These are phyloP conservation scores for Nidula microcarpa DNA, from an alignment of 768 basidiomycete genomes.

Conservation along the genomic window DNA sequence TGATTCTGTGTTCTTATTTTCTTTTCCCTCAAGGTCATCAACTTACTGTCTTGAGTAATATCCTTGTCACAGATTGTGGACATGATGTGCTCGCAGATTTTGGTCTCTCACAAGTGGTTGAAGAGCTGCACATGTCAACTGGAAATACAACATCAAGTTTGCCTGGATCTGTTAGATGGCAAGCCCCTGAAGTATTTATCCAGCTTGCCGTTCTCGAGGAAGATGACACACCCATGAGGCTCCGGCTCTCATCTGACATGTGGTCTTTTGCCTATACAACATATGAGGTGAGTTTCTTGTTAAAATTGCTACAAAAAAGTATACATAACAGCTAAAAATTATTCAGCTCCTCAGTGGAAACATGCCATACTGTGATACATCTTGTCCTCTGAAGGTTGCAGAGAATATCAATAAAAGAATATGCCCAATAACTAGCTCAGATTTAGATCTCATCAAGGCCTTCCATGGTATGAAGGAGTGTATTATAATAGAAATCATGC, in stretches of 20 bases:
- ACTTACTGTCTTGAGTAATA: constrained; percentile 29
- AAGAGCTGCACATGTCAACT: constrained; percentile 19
- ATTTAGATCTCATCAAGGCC: too few species aligned
- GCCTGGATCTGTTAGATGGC: constrained; percentile 28
- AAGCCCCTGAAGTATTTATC: constrained; percentile 25
- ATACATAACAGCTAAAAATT: too few species aligned
- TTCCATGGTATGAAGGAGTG: too few species aligned
- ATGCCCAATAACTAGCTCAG: too few species aligned
- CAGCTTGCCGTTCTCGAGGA: neutral
- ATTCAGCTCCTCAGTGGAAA: too few species aligned
- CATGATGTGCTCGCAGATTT: constrained; percentile 42
- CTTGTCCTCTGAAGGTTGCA: too few species aligned
- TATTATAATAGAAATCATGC: too few species aligned
- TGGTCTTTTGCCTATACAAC: constrained; percentile 34
- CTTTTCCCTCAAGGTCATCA: too few species aligned
- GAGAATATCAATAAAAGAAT: too few species aligned
- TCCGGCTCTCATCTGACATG: constrained; percentile 21
- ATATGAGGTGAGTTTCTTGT: constrained; percentile 18
- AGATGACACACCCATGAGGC: constrained; percentile 18
- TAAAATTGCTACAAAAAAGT: too few species aligned
- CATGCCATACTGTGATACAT: too few species aligned
- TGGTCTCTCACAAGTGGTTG: constrained; percentile 33
- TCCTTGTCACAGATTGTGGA: constrained; percentile 37
- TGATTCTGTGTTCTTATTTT: too few species aligned
- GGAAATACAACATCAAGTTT: constrained; percentile 24